phyloP scores from a whole-genome alignment of 2,329 filamentous ascomycete species.

The Neonectria sp. region DNA sequence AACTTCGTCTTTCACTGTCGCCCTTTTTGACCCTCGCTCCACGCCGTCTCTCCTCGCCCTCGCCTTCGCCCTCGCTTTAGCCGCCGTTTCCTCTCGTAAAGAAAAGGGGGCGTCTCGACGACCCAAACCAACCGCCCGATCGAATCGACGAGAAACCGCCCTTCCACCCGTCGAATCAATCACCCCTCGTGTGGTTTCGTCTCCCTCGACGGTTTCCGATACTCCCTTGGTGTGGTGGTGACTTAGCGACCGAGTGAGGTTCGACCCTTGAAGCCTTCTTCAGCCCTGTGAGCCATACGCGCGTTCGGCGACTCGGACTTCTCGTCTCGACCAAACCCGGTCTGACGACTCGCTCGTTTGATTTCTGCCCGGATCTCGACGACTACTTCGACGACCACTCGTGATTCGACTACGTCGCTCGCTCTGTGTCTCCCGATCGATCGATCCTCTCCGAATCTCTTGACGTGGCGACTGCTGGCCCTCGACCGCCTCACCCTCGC shows the following conservation, averaged over 20 bases:
- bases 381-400: constrained; percentile 6
- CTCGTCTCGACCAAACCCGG: background rate
- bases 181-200: background rate
- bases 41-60: constrained; percentile 2
- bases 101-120: constrained; percentile 26
- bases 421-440: background rate
- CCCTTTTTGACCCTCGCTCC: constrained; percentile 4
- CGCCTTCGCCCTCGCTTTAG: constrained; percentile 23
- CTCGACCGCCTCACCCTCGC: constrained; percentile 12
- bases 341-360: background rate
- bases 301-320: background rate
- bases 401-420: background rate
- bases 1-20: background rate
- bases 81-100: constrained; percentile 24
- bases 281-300: constrained; percentile 2
- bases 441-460: background rate
- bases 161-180: background rate
- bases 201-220: background rate
- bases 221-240: constrained; percentile 1
- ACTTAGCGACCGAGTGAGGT: background rate
- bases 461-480: constrained; percentile 5
- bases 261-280: background rate
- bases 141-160: constrained; percentile 4
- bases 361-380: background rate
- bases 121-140: constrained; percentile 6